phyloP scores from a whole-genome alignment of 306 rosid genomes.

The Hylodesmum podocarpum region DNA sequence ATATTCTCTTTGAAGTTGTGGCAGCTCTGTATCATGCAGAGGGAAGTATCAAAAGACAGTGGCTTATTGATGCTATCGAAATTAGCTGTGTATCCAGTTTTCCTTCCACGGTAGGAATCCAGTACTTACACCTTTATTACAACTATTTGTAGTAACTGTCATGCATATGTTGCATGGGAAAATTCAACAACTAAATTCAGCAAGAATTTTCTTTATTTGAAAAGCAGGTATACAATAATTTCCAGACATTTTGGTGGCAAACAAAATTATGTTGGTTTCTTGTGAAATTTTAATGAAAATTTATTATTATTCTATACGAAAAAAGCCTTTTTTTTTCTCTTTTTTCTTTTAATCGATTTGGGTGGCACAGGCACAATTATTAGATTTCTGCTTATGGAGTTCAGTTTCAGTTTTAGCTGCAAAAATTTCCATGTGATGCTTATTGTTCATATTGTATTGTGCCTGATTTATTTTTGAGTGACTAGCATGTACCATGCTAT shows the following conservation, averaged over 20 bases:
- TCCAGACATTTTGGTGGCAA: conserved; percentile 1
- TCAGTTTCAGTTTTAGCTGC: too few relatives aligned
- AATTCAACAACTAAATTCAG: neutral
- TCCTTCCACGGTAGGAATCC: conserved; percentile 78
- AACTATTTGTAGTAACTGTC: neutral
- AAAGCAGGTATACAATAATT: neutral
- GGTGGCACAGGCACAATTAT: neutral
- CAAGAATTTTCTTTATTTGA: conserved; percentile 5
- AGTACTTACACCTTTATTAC: conserved; percentile 7
- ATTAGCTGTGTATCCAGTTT: conserved; percentile 75
- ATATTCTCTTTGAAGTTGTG: conserved; percentile 71
- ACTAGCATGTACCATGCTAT: neutral
- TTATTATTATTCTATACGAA: neutral
- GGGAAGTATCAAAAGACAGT: conserved; percentile 68
- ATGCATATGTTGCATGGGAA: conserved; percentile 1
- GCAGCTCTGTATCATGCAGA: conserved; percentile 78
- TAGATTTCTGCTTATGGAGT: neutral
- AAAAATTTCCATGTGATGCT: neutral
- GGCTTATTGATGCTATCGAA: conserved; percentile 87
- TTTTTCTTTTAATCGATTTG: too few relatives aligned
- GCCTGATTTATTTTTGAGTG: neutral
- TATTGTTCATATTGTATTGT: neutral
- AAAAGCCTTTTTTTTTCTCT: neutral
- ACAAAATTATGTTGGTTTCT: neutral
- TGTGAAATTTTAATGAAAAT: neutral